Conservation (phyloP, 352 stramenopile genomes). For the Hyaloperonospora arabidopsidis region DNA sequence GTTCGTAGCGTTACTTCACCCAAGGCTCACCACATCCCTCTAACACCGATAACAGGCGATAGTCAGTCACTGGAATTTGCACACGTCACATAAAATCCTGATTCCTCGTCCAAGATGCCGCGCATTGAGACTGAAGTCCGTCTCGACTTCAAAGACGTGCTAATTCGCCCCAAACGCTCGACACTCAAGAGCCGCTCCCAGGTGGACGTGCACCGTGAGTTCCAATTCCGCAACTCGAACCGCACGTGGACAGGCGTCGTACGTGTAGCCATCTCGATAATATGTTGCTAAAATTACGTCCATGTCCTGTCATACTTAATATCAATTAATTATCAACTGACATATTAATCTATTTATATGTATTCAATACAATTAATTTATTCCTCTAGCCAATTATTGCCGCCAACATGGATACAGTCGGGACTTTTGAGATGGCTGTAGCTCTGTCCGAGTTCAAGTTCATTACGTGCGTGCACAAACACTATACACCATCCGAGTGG, state of each 20-base stretch:
- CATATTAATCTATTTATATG: too few species aligned
- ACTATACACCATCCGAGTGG: constrained; percentile 78
- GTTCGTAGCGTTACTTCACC: too few species aligned
- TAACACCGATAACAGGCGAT: too few species aligned
- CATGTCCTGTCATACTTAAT: too few species aligned
- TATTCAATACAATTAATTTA: not conserved
- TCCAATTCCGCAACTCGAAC: constrained; percentile 71
- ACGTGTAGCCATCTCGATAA: constrained; percentile 5
- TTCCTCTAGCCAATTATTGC: constrained; percentile 70
- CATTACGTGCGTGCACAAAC: constrained; percentile 88
- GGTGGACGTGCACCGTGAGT: constrained; percentile 67
- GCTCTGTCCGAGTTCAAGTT: constrained; percentile 74
- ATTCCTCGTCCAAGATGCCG: constrained; percentile 43
- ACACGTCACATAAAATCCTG: too few species aligned
- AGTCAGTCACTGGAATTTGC: too few species aligned
- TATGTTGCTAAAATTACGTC: too few species aligned
- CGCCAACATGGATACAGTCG: constrained; percentile 90
- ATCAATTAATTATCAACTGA: too few species aligned
- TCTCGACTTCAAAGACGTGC: constrained; percentile 91
- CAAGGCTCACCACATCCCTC: too few species aligned
- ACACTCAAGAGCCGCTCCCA: constrained; percentile 86
- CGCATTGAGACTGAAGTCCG: constrained; percentile 87
- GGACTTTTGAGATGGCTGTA: constrained; percentile 85
- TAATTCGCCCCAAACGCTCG: constrained; percentile 90
- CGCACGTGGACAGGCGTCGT: constrained; percentile 68